Percentiles rank a stretch among this genome's conserved stretches.
These are phyloP conservation scores for Neltuma alba DNA, from an alignment of 306 rosid species.

Conservation along the genomic window DNA sequence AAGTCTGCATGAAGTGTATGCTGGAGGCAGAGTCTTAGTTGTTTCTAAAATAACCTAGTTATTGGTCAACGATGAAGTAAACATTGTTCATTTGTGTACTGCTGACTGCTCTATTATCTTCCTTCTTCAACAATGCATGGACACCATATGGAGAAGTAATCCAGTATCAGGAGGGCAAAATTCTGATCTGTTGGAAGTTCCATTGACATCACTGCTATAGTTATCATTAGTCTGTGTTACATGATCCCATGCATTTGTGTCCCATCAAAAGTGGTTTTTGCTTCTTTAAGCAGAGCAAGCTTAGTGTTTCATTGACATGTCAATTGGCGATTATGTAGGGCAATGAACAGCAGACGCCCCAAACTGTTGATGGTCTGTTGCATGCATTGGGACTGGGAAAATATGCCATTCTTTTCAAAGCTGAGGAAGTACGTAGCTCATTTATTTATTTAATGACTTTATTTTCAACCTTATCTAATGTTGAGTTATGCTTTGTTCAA, in stretches of 20 bases:
- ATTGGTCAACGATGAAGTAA: background rate
- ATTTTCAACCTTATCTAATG: slow-evolving; percentile 12
- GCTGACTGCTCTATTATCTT: background rate
- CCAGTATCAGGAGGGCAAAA: background rate
- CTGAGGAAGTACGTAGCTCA: slow-evolving; percentile 83
- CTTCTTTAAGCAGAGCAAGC: background rate
- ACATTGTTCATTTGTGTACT: slow-evolving; percentile 8
- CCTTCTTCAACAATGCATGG: slow-evolving; percentile 8
- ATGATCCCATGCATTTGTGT: background rate
- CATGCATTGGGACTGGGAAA: slow-evolving; percentile 81
- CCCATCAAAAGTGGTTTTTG: background rate
- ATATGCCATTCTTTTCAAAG: slow-evolving; percentile 83
- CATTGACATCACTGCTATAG: slow-evolving; percentile 22
- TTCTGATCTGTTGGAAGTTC: slow-evolving; percentile 6
- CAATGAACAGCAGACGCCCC: slow-evolving; percentile 66
- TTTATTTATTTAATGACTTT: slow-evolving; percentile 28
- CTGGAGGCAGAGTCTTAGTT: background rate
- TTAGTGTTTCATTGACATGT: slow-evolving; percentile 28
- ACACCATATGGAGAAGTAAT: background rate
- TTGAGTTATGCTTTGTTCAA: slow-evolving; percentile 17
- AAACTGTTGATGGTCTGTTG: slow-evolving; percentile 84
- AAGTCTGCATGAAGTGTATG: background rate
- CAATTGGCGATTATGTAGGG: slow-evolving; percentile 50
- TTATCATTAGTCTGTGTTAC: background rate
- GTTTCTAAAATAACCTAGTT: background rate